Base-by-base conservation (phyloP, 2,329 filamentous ascomycete species). In the Exophiala spinifera region DNA sequence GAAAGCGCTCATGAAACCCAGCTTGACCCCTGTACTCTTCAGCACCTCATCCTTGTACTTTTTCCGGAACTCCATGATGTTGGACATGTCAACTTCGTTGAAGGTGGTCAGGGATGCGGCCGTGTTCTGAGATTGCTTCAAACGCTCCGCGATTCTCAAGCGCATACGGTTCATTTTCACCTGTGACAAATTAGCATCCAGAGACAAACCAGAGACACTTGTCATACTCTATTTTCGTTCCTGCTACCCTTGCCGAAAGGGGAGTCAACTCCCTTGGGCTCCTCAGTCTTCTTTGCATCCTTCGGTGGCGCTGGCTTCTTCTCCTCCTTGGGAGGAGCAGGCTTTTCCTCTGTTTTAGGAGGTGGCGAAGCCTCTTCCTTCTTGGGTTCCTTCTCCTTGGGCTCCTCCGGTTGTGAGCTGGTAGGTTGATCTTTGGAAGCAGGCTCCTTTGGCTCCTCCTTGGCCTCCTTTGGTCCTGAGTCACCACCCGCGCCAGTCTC, bases 121-220 rank as follows among this genome's bases (percentile, higher is more conserved):
- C 1, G 94, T 97, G 77, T 99, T 99, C 72, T 99, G 94, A 17
- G 94, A 97, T 73, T 99, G 94, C 84, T 99, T 99, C 62, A 99
- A 83, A 65, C 94, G 91, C 79, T 99, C 94, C 47, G 94, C 90
- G 65, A 97, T 99, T 59, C 94, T 87, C 58, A 97, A 84, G 63
- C 94, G 91, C 94, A 99, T 99, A 62, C 94, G 90, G 80, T 97
- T 97, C 94, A 99, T 99, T 82, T 99, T 99, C 67, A 97, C 90
- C 89, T 94, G 65, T 52, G 60, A 49, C n/a, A 19, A 34, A 46
- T 60, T 33, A 61, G 51, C 40, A 58, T 17, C 49, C 39, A 48
- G 19, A 21, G 10, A 20, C 15, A 13, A 21, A 13, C 5, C 40
- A 5, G 63, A 61, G 33, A 62, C 57, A 11, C 11, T 19, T 20